Base-by-base conservation (phyloP, 139 green algal species). In the Chlorella ohadii region DNA sequence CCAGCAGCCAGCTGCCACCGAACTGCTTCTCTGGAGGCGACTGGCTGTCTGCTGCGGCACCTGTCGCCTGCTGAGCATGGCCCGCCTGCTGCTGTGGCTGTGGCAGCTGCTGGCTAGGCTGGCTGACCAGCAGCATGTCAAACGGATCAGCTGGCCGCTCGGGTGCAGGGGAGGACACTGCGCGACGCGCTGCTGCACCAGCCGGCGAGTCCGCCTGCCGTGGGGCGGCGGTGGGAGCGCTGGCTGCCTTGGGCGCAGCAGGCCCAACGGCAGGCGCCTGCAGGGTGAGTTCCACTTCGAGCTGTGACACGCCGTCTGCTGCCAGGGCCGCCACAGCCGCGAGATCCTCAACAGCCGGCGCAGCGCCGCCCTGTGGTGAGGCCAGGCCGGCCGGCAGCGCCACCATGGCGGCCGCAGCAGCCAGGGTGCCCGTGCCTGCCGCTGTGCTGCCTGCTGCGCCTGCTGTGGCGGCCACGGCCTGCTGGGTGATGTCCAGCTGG, bases 121-220 rank as follows among this genome's bases (percentile, higher is more conserved):
- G 68, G 68, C 68, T 75, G 68, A 38, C 68, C 68, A 75, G 68
- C 34, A 75, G 68, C 68, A 75, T 36, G 68, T 75, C 68, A 75
- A 75, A 75, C 1, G 36, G 28, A 22, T 75, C 68, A 3, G 25
- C 59, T 66, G 59, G 59, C 51, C 51, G 51, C 51, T 59, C 51
- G 11, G 51, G 51, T 22, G 51, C 51, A 22, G 59, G 59, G 9
- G 59, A n/a, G 7, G 59, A n/a, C 59, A 33, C 25, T 34, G 59
- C 59, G 4, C 11, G 59, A 19, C 25, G 59, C 55, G 20, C 47
- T 17, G 41, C 44, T n/a, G 72, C 72, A 25, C 28, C 39, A 15
- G 47, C 72, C 31, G 19, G n/a, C 55, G 7, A 36, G 19, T 15
- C 6, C 22, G 34, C 25, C 74, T 59, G 56, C 56, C 34, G 16